Evolutionary conservation across 1,139 yeast genomes (phyloP), one percentile per base, ranked within the genome.

Genomic region (Saccharomyces hybrid): DNA sequence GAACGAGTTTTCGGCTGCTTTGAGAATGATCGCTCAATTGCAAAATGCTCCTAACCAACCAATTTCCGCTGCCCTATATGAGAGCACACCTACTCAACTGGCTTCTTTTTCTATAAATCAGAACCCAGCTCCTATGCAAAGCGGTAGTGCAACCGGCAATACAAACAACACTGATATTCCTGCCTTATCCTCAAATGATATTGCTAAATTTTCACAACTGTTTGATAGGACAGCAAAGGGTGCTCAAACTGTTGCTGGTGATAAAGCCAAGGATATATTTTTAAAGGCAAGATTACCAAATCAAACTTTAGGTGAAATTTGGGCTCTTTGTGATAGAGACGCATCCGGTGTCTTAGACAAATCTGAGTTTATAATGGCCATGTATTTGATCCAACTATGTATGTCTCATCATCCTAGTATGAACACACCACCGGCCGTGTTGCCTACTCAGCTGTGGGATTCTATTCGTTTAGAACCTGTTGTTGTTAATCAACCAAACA

Each of bases 331-430:
- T 32, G 99, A 95, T 68, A 80, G 83, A 56, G 80, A 81, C 55
- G 84, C 83, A 61, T 71, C 80, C 2, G 99, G 99, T 5, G 76
- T 79, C 53, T 79, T 93, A 64, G 78, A 80, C 56, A 80, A 83
- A 64, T 77, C 83, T 25, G 91, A 88, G 63, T 93, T 95, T 65
- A 81, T 88, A 42, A 80, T 93, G 62, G 98, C 99, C 7, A 93
- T 95, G 99, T 96, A 88, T 71, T 77, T 95, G 66, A 88, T 95
- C 58, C 97, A 91, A 69, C 84, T 90, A 53, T 74, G 85, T 48
- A 75, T 90, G 59, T 74, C 85, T 47, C 76, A 89, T 66, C 81
- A 83, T 65, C 87, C 90, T n/a, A 64, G 81, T 5, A 73, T 88
- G 60, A 78, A 78, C 55, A 81, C 81, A 56, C 73, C 89, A 56